These are phyloP conservation scores for Acorus calamus DNA, from an alignment of 106 monocot genomes.

Conservation along the genomic window DNA sequence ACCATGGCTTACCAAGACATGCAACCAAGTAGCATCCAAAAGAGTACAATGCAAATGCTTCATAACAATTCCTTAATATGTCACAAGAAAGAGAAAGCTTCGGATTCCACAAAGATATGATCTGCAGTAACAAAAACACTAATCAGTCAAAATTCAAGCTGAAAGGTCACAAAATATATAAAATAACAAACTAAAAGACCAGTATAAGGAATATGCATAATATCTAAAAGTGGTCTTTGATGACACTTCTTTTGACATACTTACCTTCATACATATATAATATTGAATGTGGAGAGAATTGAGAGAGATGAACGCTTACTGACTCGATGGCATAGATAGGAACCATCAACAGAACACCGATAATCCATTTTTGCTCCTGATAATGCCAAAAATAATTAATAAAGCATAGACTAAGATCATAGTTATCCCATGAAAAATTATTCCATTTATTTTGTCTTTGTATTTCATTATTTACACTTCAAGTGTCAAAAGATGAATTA, in stretches of 20 bases:
- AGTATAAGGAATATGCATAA: too few relatives aligned
- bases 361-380: slow-evolving; percentile 93
- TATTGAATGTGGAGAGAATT: not conserved
- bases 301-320: slow-evolving; percentile 32
- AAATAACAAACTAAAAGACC: too few relatives aligned
- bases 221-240: too few relatives aligned
- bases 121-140: slow-evolving; percentile 22
- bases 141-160: not conserved
- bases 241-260: too few relatives aligned
- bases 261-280: not conserved
- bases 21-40: slow-evolving; percentile 71
- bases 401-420: too few relatives aligned
- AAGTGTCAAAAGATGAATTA: too few relatives aligned
- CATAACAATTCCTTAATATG: slow-evolving; percentile 80
- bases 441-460: too few relatives aligned
- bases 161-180: too few relatives aligned
- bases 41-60: slow-evolving; percentile 75
- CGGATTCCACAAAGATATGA: slow-evolving; percentile 68
- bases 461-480: too few relatives aligned
- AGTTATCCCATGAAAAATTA: too few relatives aligned
- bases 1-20: slow-evolving; percentile 49
- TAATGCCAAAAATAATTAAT: too few relatives aligned
- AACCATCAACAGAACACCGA: slow-evolving; percentile 76
- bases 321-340: slow-evolving; percentile 79
- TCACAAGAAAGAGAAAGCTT: slow-evolving; percentile 58